A percentile compares a stretch with the other conserved stretches of the same genome.
These are phyloP conservation scores for Trichosporon sp. DNA, from an alignment of 1,284 basidiomycete species.

Conservation along the genomic window DNA sequence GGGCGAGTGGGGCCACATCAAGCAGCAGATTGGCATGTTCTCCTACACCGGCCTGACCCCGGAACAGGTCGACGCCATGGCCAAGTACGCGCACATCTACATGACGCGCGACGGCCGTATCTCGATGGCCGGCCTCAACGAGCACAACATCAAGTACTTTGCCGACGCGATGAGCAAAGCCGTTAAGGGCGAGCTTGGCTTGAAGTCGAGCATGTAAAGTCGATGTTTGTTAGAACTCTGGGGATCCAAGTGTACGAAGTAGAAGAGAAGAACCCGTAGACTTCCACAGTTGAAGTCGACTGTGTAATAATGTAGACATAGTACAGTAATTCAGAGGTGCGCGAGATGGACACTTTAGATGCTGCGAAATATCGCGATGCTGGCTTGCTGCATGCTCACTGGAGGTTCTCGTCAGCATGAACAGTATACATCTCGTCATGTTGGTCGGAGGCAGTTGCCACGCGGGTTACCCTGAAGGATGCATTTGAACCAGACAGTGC, in stretches of 20 bases:
- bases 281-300: neutral
- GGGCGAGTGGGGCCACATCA: conserved; percentile 93
- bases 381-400: neutral
- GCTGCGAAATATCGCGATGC: neutral
- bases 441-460: neutral
- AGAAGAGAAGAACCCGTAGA: neutral
- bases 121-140: conserved; percentile 94
- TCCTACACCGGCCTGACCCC: conserved; percentile 86
- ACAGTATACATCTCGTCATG: neutral
- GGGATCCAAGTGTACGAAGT: neutral
- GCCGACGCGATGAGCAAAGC: conserved; percentile 80
- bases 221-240: neutral
- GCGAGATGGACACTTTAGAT: conserved; percentile 15
- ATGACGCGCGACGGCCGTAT: conserved; percentile 72
- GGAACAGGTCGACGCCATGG: conserved; percentile 81
- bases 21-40: conserved; percentile 78
- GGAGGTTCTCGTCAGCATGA: neutral
- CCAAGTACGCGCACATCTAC: conserved; percentile 92
- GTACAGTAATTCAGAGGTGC: conserved; percentile 12
- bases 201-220: conserved; percentile 19
- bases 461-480: conserved; percentile 11
- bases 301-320: conserved; percentile 20
- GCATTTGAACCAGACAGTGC: conserved; percentile 6
- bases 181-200: conserved; percentile 70
- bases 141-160: conserved; percentile 86